Evolutionary conservation across 2,329 filamentous ascomycete genomes (phyloP).

Genomic region (Nemania sp.): DNA sequence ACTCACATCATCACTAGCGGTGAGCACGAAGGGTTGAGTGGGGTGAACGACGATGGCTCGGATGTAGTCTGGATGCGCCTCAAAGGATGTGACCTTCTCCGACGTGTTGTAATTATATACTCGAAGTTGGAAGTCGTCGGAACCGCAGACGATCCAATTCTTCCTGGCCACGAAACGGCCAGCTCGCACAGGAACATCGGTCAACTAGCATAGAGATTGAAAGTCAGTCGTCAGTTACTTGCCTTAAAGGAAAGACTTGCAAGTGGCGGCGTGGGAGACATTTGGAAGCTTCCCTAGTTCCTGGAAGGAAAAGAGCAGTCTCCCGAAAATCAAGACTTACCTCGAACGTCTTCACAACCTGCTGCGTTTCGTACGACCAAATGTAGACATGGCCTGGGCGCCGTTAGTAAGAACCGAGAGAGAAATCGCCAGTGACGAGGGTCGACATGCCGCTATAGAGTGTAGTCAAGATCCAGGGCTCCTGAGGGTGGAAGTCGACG

Average conservation of each 20-base stretch:
- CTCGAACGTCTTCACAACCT: constrained; percentile 98
- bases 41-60: constrained; percentile 96
- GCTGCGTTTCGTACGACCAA: constrained; percentile 97
- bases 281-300: background rate
- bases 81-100: constrained; percentile 97
- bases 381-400: constrained; percentile 94
- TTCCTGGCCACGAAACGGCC: constrained; percentile 97
- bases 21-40: constrained; percentile 93
- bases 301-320: background rate
- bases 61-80: constrained; percentile 98
- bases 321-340: constrained; percentile 11
- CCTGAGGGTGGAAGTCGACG: constrained; percentile 96
- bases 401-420: constrained; percentile 31
- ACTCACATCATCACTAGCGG: constrained; percentile 97
- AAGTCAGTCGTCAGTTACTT: background rate
- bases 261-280: background rate
- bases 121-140: constrained; percentile 87
- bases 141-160: constrained; percentile 98
- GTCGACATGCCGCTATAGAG: constrained; percentile 86
- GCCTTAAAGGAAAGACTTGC: background rate
- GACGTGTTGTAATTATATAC: constrained; percentile 99
- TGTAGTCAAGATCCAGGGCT: constrained; percentile 97
- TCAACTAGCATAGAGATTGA: constrained; percentile 64
- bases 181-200: constrained; percentile 96
- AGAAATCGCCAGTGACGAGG: constrained; percentile 21